Evolutionary conservation across 169 alveolate genomes (phyloP), one percentile per base, ranked within the genome.

Genomic region (Cryptosporidium parvum): DNA sequence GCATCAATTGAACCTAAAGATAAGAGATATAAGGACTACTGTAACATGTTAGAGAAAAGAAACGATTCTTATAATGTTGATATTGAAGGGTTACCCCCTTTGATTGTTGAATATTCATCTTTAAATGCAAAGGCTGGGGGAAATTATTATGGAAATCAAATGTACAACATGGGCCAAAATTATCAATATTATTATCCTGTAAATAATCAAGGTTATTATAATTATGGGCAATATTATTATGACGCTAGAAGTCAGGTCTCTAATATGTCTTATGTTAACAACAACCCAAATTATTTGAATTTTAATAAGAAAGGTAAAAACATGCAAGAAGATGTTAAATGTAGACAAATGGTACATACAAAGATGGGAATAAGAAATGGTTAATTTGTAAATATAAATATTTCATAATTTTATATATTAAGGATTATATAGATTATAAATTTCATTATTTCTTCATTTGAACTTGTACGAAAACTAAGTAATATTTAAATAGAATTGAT

Each of bases 81-180:
- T 16, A 29, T 65, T 6, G 70, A 73, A 1, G 86, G 86, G 31
- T 33, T 73, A 2, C 70, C 59, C 14, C 89, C 89, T 3, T 26
- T 80, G 18, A 51, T 80, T 23, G 89, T 80, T 26, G 80, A 80
- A 33, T 80, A 80, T 29, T 31, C 56, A n/a, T 80, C 89, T 42
- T 52, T 80, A 14, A 80, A 62, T 42, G 75, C 39, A 18, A 44
- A 35, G 31, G 42, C 51, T 5, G 37, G 53, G 2, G 72, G 51
- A 35, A 33, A 45, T 35, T 23, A 67, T 37, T 0, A n/a, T 67
- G 73, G 52, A 26, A 67, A 67, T 37, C 52, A 67, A 8, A 67
- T 67, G 52, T 23, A 65, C 31, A 37, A 33, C 52, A 37, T 37
- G 42, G 72, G 72, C 2, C 72, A 65, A 14, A 33, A 65, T n/a